Evolutionary conservation across 345 rosid genomes (phyloP), one percentile per base, ranked within the genome.

Genomic region (Boechera divaricarpa): DNA sequence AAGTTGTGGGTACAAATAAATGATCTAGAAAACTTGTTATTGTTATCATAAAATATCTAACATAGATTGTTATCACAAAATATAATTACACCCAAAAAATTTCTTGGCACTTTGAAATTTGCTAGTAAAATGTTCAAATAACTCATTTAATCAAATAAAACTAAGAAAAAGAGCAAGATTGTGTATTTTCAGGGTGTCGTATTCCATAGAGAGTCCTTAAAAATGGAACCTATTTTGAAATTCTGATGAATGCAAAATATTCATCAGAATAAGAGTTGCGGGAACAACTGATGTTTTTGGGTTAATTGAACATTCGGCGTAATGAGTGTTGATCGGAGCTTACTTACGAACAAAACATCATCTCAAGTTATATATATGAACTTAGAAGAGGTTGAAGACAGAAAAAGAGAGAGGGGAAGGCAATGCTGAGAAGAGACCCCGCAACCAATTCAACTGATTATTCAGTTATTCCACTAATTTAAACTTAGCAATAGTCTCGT

Each of bases 1-100:
- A 45, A 64, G n/a, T 65, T 47, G 29, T 32, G 56, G n/a, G 68
- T 38, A 63, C 49, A 39, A 60, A 3, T 31, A 60, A 60, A 18
- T 0, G 9, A 38, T 38, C 31, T 26, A 28, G 21, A 18, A 38
- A 13, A 0, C 28, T 26, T 13, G 7, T 26, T 15, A 15, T 13
- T 26, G 21, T 41, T 9, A 16, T 35, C 16, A 15, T 9, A n/a
- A 33, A 57, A 7, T 57, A n/a, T 32, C 3, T 36, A 2, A 60
- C 10, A 18, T 60, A 36, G 2, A 18, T 38, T 60, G 5, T 10
- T 10, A 36, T 10, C 12, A 36, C 18, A 21, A 11, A 2, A 11
- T 11, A 38, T 6, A 21, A 38, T 5, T 21, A 21, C 66, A 33
- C 58, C 48, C 57, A 59, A 12, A 36, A n/a, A 49, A 49, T 6